phyloP scores from a whole-genome alignment of 2,329 filamentous ascomycete genomes.

The Mollisia scopiformis region DNA sequence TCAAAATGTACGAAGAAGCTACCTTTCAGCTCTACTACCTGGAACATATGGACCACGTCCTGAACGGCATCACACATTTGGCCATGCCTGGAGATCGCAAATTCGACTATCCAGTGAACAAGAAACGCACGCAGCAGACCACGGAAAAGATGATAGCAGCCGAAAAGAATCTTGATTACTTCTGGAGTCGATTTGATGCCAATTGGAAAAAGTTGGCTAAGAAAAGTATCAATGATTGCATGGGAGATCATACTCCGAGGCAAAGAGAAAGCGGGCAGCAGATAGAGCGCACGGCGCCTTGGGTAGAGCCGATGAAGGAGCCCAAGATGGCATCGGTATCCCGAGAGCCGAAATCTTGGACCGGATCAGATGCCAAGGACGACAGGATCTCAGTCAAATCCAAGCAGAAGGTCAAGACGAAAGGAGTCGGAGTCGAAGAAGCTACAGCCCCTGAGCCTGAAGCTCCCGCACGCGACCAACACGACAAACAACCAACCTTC shows the following conservation, averaged over 20 bases:
- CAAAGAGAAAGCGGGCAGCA: neutral
- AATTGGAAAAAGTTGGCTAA: conserved; percentile 13
- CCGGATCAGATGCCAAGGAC: neutral
- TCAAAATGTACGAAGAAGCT: neutral
- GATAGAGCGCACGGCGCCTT: neutral
- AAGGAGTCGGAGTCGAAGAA: neutral
- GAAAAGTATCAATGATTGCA: neutral
- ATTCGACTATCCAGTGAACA: conserved; percentile 48
- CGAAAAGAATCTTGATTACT: conserved; percentile 50
- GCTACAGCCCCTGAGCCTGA: neutral
- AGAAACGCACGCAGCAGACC: conserved; percentile 49
- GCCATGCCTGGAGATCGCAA: conserved; percentile 15
- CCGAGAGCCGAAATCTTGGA: neutral
- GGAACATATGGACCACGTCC: neutral
- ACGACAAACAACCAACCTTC: conserved; percentile 30
- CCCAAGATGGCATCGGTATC: neutral
- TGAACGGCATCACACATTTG: conserved; percentile 5
- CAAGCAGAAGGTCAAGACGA: neutral
- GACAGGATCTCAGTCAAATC: neutral
- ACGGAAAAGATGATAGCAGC: conserved; percentile 47
- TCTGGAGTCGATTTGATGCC: conserved; percentile 46
- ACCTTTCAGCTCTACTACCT: neutral
- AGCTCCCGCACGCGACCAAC: neutral
- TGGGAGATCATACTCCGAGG: neutral
- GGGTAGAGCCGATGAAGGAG: conserved; percentile 5